These are phyloP conservation scores for Gnaphalium uliginosum DNA, from an alignment of 129 eudicot genomes.

Conservation along the genomic window DNA sequence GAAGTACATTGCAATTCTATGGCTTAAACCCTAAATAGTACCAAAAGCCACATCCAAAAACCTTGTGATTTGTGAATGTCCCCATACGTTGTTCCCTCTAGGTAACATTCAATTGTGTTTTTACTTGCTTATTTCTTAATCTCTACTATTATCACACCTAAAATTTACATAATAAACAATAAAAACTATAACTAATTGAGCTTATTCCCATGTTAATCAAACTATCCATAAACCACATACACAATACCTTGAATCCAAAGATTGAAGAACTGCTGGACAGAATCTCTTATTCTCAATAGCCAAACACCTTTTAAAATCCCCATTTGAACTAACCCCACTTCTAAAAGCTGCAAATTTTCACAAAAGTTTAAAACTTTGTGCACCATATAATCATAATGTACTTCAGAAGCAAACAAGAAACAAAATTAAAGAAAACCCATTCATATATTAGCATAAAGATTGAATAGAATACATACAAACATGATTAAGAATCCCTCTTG, in stretches of 20 bases:
- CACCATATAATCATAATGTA: slow-evolving; percentile 4
- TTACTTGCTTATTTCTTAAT: no score
- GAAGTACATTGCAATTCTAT: neutral
- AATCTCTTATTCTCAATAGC: slow-evolving; percentile 38
- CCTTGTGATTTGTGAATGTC: no score
- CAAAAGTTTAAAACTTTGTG: neutral
- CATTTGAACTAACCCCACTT: slow-evolving; percentile 35
- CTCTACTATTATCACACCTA: neutral
- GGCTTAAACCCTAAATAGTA: neutral
- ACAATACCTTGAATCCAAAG: slow-evolving; percentile 42
- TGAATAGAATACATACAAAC: slow-evolving; percentile 41
- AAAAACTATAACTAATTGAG: neutral
- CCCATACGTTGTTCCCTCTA: no score
- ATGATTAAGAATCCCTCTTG: slow-evolving; percentile 38
- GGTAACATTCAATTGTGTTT: no score
- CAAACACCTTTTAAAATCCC: slow-evolving; percentile 38
- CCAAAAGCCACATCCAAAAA: neutral
- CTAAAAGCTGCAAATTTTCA: slow-evolving; percentile 19
- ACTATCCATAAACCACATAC: neutral
- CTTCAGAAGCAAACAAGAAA: slow-evolving; percentile 1
- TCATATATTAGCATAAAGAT: neutral
- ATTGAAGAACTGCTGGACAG: slow-evolving; percentile 22
- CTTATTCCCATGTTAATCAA: neutral
- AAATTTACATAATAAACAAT: neutral
- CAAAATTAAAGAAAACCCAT: neutral